Evolutionary conservation across 2,329 filamentous ascomycete species (phyloP).

Genomic region (Simplicillium aogashimaense): DNA sequence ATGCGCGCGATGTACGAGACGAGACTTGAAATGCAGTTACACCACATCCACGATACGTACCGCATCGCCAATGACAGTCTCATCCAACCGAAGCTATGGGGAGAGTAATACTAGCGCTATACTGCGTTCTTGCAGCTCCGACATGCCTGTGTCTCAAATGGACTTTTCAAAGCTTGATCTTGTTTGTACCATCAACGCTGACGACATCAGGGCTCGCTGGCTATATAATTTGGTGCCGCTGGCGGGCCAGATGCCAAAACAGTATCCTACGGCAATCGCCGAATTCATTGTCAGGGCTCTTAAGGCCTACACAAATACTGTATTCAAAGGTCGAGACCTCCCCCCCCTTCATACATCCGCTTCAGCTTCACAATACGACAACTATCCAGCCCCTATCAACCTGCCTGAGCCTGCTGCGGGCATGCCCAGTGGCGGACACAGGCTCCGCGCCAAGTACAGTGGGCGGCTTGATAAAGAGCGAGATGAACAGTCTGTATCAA

Average conservation of each 20-base stretch:
- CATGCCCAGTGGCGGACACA: no score
- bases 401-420: no score
- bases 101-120: background rate
- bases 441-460: background rate
- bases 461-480: background rate
- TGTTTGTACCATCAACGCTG: constrained; percentile 1
- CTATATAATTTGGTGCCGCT: constrained; percentile 1
- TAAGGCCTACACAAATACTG: no score
- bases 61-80: background rate
- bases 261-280: constrained; percentile 1
- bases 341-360: no score
- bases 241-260: constrained; percentile 1
- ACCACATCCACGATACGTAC: background rate
- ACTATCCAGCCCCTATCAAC: no score
- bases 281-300: background rate
- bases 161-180: constrained; percentile 1
- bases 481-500: constrained; percentile 1
- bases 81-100: background rate
- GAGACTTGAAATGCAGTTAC: background rate
- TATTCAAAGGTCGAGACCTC: no score
- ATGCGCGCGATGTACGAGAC: constrained; percentile 1
- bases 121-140: background rate
- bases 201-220: constrained; percentile 2
- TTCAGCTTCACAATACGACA: no score
- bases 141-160: background rate